Base-by-base conservation (phyloP, 2,329 filamentous ascomycete genomes). In the Aspergillus tanneri region DNA sequence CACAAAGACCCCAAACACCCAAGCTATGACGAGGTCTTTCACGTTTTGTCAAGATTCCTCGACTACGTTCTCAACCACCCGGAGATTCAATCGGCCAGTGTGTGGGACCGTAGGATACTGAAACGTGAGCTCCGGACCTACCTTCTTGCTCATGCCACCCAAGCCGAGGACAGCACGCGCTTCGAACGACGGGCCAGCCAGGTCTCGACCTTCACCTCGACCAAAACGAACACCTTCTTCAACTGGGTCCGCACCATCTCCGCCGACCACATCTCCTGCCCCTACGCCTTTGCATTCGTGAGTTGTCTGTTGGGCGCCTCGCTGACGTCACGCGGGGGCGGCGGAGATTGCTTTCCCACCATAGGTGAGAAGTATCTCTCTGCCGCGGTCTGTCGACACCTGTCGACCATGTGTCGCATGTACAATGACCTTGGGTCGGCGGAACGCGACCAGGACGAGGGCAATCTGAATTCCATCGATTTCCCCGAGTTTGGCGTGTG, bases 381-480 rank as follows among this genome's bases (percentile, higher is more conserved):
- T 5, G 14, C 50, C 25, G 50, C 34, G 21, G 14, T 62, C 10
- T 52, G 48, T 19, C 30, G 51, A 12, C 59, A 60, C 46, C 47
- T 65, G 8, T 55, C 60, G 1, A 52, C 36, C 6, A 56, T 63
- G 54, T 62, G 60, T 46, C 54, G 62, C 3, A 37, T 48, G 57
- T 63, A 63, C 39, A 66, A 64, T 40, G 62, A 66, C 40, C 59
- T 55, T 16, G 63, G 60, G 1, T 62, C 55, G 10, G 19, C 53
- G 2, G 34, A 30, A 5, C 56, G 62, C 2, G 63, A 66, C 62
- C 35, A 21, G 4, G 47, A 32, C 2, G 46, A 49, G 35, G 14
- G 18, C 6, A 49, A 41, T 5, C 27, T 45, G 11, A 45, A 45
- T 12, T 30, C 24, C 16, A 22, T 49, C 22, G 25, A 45, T 16